Base-by-base conservation (phyloP, 2,329 filamentous ascomycete genomes). In the Chaetomium strumarium region DNA sequence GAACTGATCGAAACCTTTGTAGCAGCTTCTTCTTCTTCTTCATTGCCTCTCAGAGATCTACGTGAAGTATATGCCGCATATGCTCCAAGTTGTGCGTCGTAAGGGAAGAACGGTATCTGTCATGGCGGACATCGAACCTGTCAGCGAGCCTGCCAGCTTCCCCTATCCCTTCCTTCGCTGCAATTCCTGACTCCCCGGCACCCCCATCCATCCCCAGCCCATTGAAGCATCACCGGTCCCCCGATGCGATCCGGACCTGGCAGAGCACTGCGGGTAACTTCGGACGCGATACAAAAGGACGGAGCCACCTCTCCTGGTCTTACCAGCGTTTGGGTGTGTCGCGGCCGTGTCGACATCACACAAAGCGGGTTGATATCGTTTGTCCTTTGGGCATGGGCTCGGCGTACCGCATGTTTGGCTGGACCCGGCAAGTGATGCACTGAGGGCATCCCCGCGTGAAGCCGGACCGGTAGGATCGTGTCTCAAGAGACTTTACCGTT, bases 401-500 rank as follows among this genome's bases (percentile, higher is more conserved):
- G 51, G 46, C 51, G 20, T 45, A 34, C 16, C 37, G 46, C 36
- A 20, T 29, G 41, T 49, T 40, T 13, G 9, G n/a, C 14, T 24
- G 13, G 33, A 33, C 38, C 19, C 1, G n/a, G 24, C 24, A n/a
- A n/a, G n/a, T n/a, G 24, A 7, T 24, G 24, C 7, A 13, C 10
- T n/a, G 8, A n/a, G 14, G 31, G 17, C 16, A 17, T 13, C 14
- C 17, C 13, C 16, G 8, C n/a, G 6, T 6, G 37, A 11, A 29
- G n/a, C 24, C 45, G 29, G n/a, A 38, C 36, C 39, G 19, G 46
- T 45, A 29, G n/a, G 10, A 20, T n/a, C 5, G 31, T 36, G 17
- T 31, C 2, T 20, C 16, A 13, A 31, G 24, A 20, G 14, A 1
- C 16, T 55, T 60, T 60, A 87, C 74, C 82, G 81, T 72, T 88